phyloP scores from a whole-genome alignment of 2,329 filamentous ascomycete species.

The Talaromyces pinophilus region DNA sequence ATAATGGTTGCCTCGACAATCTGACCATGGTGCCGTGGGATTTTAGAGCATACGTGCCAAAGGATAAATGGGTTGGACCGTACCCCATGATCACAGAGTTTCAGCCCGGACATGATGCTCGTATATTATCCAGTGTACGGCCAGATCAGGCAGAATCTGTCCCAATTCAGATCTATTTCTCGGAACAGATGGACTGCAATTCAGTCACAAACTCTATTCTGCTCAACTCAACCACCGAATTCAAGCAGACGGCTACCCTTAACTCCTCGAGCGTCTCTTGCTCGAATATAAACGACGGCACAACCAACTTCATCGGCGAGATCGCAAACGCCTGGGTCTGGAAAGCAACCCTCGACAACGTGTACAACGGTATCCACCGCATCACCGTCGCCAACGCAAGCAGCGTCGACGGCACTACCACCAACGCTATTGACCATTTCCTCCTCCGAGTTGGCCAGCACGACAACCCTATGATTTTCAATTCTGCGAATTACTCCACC shows the following conservation, averaged over 20 bases:
- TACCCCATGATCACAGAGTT: constrained; percentile 62
- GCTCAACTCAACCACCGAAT: constrained; percentile 56
- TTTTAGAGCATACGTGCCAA: constrained; percentile 62
- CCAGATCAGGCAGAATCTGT: constrained; percentile 48
- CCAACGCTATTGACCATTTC: constrained; percentile 60
- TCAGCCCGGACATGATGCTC: constrained; percentile 61
- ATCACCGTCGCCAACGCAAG: constrained; percentile 59
- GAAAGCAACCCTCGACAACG: constrained; percentile 55
- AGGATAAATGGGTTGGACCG: constrained; percentile 52
- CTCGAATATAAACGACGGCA: constrained; percentile 38
- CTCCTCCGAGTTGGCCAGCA: constrained; percentile 60
- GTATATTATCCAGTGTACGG: constrained; percentile 53
- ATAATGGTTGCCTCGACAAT: constrained; percentile 58
- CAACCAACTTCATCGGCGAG: constrained; percentile 50
- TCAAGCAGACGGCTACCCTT: constrained; percentile 47
- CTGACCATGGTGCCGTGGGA: constrained; percentile 58
- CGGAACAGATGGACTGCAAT: constrained; percentile 62
- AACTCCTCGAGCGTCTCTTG: constrained; percentile 52
- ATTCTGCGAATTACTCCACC: constrained; percentile 60
- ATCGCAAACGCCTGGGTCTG: constrained; percentile 58
- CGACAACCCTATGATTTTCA: constrained; percentile 63
- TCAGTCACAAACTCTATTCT: constrained; percentile 53
- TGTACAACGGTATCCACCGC: constrained; percentile 62
- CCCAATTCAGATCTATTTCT: constrained; percentile 60
- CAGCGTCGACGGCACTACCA: constrained; percentile 46